Conservation (phyloP, 345 rosid genomes). For the Ailanthus altissimus region DNA sequence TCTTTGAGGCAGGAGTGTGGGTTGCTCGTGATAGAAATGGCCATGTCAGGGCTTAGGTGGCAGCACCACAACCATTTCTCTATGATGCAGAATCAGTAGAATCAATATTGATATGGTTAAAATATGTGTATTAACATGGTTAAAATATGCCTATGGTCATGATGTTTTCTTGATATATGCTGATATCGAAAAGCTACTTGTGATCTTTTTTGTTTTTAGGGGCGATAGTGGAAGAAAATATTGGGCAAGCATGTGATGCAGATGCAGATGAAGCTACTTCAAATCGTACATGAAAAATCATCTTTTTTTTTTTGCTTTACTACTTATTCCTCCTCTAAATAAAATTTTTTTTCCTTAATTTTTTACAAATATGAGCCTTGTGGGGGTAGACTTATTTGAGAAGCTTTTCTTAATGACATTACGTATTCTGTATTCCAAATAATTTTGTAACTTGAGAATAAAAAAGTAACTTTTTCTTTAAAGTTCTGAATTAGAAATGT, state of each 20-base stretch:
- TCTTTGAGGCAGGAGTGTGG: constrained; percentile 10
- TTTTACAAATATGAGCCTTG: no score
- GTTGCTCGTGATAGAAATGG: background rate
- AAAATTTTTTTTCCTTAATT: no score
- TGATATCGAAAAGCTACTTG: constrained; percentile 1
- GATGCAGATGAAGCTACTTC: no score
- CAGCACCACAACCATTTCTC: background rate
- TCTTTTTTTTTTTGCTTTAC: background rate
- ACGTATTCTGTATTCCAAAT: no score
- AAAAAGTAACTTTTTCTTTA: no score
- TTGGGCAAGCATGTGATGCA: background rate
- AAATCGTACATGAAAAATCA: background rate
- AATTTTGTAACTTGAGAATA: no score
- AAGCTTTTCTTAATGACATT: no score
- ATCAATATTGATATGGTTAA: background rate
- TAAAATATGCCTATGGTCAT: background rate
- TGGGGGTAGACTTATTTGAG: no score
- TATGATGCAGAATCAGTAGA: background rate
- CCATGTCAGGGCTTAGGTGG: constrained; percentile 12
- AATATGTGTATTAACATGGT: no score
- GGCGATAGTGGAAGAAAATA: constrained; percentile 11
- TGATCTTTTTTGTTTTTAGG: background rate
- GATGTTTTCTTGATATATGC: background rate
- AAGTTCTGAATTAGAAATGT: no score
- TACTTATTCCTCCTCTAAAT: no score